Conservation (phyloP, 176 grass and related monocot genomes). For the Tillandsia fasciculata region DNA sequence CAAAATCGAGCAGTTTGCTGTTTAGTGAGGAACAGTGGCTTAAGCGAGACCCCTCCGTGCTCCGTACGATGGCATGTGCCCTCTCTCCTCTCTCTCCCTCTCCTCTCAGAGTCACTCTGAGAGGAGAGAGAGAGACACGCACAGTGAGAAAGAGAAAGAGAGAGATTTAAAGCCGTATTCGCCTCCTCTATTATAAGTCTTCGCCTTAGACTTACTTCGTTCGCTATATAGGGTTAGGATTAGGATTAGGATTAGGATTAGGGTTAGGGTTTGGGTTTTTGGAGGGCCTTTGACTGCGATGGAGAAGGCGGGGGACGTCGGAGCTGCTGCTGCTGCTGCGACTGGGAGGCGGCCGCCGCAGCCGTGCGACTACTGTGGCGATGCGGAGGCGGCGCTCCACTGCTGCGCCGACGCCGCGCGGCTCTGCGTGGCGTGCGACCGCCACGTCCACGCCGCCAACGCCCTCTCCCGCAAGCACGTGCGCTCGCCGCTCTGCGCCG, state of each 20-base stretch:
- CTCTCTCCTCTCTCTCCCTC: too few species aligned
- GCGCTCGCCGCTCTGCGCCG: constrained; percentile 44
- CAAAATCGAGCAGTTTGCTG: too few species aligned
- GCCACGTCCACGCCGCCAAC: constrained; percentile 64
- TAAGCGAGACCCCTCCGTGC: too few species aligned
- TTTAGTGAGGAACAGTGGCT: too few species aligned
- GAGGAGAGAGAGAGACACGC: too few species aligned
- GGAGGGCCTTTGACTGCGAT: not conserved
- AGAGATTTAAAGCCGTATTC: too few species aligned
- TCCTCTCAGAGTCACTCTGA: too few species aligned
- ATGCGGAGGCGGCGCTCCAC: constrained; percentile 42
- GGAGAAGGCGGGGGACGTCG: not conserved
- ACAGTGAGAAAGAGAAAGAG: too few species aligned
- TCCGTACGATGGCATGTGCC: too few species aligned
- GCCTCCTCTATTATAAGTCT: too few species aligned
- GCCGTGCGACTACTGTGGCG: not conserved
- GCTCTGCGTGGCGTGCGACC: constrained; percentile 58
- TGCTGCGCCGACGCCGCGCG: constrained; percentile 58
- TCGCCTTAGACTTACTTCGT: too few species aligned
- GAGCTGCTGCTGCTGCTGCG: not conserved
- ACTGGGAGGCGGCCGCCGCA: not conserved
- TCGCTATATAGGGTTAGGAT: too few species aligned
- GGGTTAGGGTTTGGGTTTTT: not conserved
- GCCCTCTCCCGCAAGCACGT: constrained; percentile 51
- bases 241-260: not conserved